These are phyloP conservation scores for Passalora sequoiae DNA, from an alignment of 2,329 filamentous ascomycete species.

Conservation along the genomic window DNA sequence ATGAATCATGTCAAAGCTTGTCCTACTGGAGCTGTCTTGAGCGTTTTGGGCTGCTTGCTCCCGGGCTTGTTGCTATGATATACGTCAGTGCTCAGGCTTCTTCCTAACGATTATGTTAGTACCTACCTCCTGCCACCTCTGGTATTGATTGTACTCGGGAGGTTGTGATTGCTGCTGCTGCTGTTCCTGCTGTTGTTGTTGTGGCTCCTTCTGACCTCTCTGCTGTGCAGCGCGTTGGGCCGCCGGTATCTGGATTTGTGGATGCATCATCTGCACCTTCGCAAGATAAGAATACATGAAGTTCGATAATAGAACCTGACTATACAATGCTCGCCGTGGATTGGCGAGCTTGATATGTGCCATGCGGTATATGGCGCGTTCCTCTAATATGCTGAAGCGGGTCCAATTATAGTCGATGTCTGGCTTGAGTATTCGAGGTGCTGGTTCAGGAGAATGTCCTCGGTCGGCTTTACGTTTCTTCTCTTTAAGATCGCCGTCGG, in stretches of 20 bases:
- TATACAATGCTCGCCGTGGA: constrained; percentile 81
- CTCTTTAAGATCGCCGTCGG: constrained; percentile 63
- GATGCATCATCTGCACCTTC: constrained; percentile 98
- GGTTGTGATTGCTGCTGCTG: constrained; percentile 23
- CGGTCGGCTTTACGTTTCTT: constrained; percentile 60
- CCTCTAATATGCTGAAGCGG: constrained; percentile 88
- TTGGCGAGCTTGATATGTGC: constrained; percentile 99
- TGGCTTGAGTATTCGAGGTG: constrained; percentile 65
- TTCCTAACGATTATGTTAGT: no score
- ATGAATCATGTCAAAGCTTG: constrained; percentile 24
- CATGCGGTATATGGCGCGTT: constrained; percentile 96
- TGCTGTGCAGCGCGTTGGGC: constrained; percentile 51
- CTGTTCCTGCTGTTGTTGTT: constrained; percentile 17
- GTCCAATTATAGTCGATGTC: constrained; percentile 97
- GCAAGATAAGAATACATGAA: constrained; percentile 99
- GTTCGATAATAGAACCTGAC: constrained; percentile 93
- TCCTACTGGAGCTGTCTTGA: constrained; percentile 14
- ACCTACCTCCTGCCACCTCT: constrained; percentile 37
- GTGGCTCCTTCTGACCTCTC: constrained; percentile 31
- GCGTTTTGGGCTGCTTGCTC: constrained; percentile 23
- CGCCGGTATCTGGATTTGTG: constrained; percentile 81
- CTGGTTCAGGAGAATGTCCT: constrained; percentile 70
- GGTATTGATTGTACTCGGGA: constrained; percentile 35
- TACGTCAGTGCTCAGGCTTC: no score
- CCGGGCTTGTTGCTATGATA: constrained; percentile 31